Base-by-base conservation (phyloP, 768 basidiomycete genomes). In the Leccinum incarnatum region DNA sequence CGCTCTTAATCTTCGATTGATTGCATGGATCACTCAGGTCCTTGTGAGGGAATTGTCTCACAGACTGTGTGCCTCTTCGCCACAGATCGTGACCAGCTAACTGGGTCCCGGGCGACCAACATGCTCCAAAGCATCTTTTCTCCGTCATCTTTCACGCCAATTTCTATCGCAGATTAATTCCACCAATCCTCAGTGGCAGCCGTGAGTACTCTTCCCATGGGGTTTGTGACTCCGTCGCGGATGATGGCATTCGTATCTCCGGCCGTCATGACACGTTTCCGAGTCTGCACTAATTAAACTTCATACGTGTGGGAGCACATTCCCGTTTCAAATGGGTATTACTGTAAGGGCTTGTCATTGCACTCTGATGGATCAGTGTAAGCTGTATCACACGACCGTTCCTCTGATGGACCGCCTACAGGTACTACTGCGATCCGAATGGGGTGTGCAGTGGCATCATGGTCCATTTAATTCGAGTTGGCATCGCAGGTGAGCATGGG, bases 1-100 rank as follows among this genome's bases (percentile, higher is more conserved):
- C 12, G n/a, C 53, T 34, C 30, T 1, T 54, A 17, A 14, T 34
- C 27, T 30, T 36, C 53, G 48, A 54, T 54, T 52, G 21, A 45
- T 45, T 6, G 11, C 19, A 25, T 17, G 14, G 23, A 4, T n/a
- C 50, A 32, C 12, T 25, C 25, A 27, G n/a, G 51, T 36, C 45
- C 19, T 21, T 58, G 47, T 14, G 57, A 12, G 36, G 29, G 30
- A 59, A 59, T 7, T 19, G 15, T 48, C 51, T 37, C 58, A 48
- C 51, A 59, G 5, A 12, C 15, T 32, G 12, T 27, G 30, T 14
- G 37, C 25, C 9, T 40, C 19, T 36, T n/a, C 19, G 21, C 45
- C 45, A 11, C 45, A 46, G 11, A 46, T 46, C 45, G 11, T 11
- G 11, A 45, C 19, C 19, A 45, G 19, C 42, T 21, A 21, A 45